Percentiles rank a stretch among this genome's conserved stretches.
Evolutionary conservation across 257 asterid species (phyloP).

Genomic region (Petunia axillaris): DNA sequence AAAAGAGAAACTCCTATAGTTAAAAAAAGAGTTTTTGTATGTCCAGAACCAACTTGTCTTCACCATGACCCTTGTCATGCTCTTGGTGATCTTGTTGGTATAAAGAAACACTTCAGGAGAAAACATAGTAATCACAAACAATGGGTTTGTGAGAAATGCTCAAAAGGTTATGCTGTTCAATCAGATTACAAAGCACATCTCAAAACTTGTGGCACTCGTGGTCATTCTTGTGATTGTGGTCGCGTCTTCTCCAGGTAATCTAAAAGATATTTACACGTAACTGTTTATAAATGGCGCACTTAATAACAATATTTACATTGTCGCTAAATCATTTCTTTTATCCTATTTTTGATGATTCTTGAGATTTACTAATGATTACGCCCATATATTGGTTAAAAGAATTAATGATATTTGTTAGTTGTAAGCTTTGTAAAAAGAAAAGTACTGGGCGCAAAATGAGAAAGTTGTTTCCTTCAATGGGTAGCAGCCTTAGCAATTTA

Average conservation of each 20-base stretch:
- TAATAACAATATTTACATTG: no score
- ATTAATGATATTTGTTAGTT: background rate
- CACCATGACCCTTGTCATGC: conserved; percentile 82
- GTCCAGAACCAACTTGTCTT: conserved; percentile 75
- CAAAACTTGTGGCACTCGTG: conserved; percentile 77
- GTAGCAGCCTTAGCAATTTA: background rate
- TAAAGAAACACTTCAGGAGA: conserved; percentile 70
- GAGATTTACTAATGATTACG: background rate
- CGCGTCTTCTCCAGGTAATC: conserved; percentile 62
- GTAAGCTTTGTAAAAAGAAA: background rate
- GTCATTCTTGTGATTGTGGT: conserved; percentile 75
- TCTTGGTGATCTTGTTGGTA: conserved; percentile 75
- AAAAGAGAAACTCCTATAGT: conserved; percentile 56
- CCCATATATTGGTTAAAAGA: background rate
- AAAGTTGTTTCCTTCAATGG: background rate
- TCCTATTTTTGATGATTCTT: background rate
- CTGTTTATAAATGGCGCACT: background rate
- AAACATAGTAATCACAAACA: conserved; percentile 70
- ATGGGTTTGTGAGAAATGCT: conserved; percentile 69
- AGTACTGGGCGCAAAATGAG: background rate
- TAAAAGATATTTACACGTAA: background rate
- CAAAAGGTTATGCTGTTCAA: conserved; percentile 73
- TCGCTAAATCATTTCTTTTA: background rate
- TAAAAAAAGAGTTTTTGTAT: conserved; percentile 64
- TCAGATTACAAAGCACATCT: conserved; percentile 74